These are phyloP conservation scores for Scedosporium minutisporum DNA, from an alignment of 2,329 filamentous ascomycete species.

Conservation along the genomic window DNA sequence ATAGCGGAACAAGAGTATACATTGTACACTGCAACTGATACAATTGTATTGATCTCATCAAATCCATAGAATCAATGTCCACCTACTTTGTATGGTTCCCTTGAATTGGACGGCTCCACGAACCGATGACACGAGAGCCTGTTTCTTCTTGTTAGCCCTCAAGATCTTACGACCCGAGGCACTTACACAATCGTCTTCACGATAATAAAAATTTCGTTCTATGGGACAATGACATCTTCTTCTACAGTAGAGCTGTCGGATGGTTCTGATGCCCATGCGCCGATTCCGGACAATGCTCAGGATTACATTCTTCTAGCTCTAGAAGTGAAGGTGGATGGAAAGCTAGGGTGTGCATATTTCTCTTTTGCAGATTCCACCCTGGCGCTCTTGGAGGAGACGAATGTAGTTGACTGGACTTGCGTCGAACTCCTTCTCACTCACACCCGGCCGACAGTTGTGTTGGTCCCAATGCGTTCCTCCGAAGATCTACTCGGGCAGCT, in stretches of 20 bases:
- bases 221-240: too few relatives aligned
- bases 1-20: too few relatives aligned
- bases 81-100: too few relatives aligned
- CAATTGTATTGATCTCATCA: too few relatives aligned
- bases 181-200: too few relatives aligned
- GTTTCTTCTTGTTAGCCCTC: too few relatives aligned
- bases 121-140: too few relatives aligned
- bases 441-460: conserved; percentile 43
- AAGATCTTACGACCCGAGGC: too few relatives aligned
- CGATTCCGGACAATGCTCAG: background rate
- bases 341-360: conserved; percentile 79
- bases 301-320: background rate
- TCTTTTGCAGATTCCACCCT: conserved; percentile 59
- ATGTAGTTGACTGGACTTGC: conserved; percentile 56
- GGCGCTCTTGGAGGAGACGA: conserved; percentile 68
- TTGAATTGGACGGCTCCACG: too few relatives aligned
- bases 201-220: too few relatives aligned
- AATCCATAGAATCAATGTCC: too few relatives aligned
- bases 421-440: conserved; percentile 52
- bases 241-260: background rate
- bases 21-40: too few relatives aligned
- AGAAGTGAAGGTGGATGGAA: conserved; percentile 20
- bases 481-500: conserved; percentile 22
- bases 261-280: background rate
- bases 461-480: conserved; percentile 39